These are phyloP conservation scores for Aspergillus sojae DNA, from an alignment of 2,329 filamentous ascomycete species.

Conservation along the genomic window DNA sequence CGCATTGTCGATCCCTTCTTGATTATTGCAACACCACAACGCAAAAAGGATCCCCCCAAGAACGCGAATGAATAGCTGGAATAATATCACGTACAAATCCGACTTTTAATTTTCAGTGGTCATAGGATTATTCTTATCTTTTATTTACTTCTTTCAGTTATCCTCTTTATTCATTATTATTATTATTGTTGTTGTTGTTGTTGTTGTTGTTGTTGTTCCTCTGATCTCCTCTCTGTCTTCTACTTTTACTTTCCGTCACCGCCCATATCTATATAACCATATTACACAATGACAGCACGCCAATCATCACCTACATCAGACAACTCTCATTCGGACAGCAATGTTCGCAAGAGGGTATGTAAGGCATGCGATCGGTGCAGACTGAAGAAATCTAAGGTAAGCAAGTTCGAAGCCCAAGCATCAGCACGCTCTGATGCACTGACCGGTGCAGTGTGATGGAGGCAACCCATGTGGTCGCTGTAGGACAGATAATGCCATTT, in stretches of 20 bases:
- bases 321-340: constrained; percentile 48
- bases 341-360: constrained; percentile 55
- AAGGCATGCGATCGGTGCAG: constrained; percentile 69
- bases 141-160: neutral
- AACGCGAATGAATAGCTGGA: neutral
- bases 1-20: constrained; percentile 3
- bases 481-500: constrained; percentile 66
- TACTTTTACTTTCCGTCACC: neutral
- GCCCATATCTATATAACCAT: constrained; percentile 11
- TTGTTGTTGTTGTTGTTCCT: neutral
- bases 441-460: constrained; percentile 60
- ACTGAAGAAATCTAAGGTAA: constrained; percentile 67
- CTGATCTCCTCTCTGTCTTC: neutral
- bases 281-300: constrained; percentile 40
- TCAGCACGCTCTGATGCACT: constrained; percentile 35
- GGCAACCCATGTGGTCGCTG: constrained; percentile 64
- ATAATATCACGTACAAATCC: neutral
- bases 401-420: constrained; percentile 39
- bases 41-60: neutral
- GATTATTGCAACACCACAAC: constrained; percentile 1
- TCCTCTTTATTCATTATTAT: neutral
- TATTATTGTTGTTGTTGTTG: neutral
- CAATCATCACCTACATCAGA: constrained; percentile 45
- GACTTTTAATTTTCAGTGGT: neutral
- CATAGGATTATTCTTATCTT: neutral